Percentiles rank a stretch among this genome's conserved stretches.
Conservation (phyloP, 768 basidiomycete genomes). For the Leucocoprinus sp. region DNA sequence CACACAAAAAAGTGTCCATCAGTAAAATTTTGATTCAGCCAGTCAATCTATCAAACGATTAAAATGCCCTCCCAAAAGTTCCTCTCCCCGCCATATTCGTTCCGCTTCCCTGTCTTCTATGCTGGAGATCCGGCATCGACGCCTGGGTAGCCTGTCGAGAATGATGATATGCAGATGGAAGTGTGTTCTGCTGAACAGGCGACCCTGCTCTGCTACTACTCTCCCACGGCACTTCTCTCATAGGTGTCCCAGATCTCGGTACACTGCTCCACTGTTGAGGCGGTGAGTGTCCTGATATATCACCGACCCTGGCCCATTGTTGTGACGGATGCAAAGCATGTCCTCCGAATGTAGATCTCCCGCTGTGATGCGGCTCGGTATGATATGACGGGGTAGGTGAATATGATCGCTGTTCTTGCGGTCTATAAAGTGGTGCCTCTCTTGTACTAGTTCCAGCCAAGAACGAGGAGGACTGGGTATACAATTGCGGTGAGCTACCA, state of each 20-base stretch:
- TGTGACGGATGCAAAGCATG: constrained; percentile 12
- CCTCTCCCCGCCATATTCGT: constrained; percentile 15
- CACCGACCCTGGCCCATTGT: constrained; percentile 4
- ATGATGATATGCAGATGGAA: background rate
- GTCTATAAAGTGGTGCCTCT: constrained; percentile 60
- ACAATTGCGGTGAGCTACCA: constrained; percentile 34
- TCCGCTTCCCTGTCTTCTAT: constrained; percentile 8
- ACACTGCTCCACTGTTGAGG: constrained; percentile 4
- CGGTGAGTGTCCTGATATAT: constrained; percentile 4
- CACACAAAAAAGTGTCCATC: background rate
- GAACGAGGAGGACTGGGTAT: constrained; percentile 23
- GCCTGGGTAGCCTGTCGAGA: background rate
- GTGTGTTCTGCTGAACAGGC: constrained; percentile 1
- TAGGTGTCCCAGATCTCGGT: background rate
- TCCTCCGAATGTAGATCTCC: too few relatives aligned
- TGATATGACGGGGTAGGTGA: constrained; percentile 28
- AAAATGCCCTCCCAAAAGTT: constrained; percentile 8
- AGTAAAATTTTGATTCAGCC: background rate
- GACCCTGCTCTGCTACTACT: background rate
- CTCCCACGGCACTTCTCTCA: background rate
- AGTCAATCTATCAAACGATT: background rate
- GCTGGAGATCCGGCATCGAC: constrained; percentile 2
- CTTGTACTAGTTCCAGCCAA: constrained; percentile 27
- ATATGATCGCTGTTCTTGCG: constrained; percentile 32
- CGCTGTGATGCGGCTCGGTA: constrained; percentile 9